These are phyloP conservation scores for Diplocarpon mali DNA, from an alignment of 2,329 filamentous ascomycete genomes.

Conservation along the genomic window DNA sequence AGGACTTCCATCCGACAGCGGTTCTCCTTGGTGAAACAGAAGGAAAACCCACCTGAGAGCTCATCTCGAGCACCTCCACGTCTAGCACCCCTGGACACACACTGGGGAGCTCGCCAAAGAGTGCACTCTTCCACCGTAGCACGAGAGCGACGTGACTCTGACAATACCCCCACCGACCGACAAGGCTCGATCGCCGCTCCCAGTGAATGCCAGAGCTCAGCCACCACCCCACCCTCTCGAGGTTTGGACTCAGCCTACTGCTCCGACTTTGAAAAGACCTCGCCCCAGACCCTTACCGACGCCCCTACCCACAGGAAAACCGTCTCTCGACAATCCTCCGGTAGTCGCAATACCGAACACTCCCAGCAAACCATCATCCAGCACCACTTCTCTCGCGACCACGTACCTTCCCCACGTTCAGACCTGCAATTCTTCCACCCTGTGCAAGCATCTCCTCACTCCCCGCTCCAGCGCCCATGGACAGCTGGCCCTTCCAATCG, in stretches of 20 bases:
- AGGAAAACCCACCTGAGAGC: slow-evolving; percentile 11
- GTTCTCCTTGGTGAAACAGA: slow-evolving; percentile 20
- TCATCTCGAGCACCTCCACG: slow-evolving; percentile 7
- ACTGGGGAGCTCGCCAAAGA: slow-evolving; percentile 14
- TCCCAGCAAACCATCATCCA: slow-evolving; percentile 4
- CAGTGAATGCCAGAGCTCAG: slow-evolving; percentile 8
- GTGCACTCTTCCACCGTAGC: slow-evolving; percentile 6
- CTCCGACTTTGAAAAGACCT: slow-evolving; percentile 24
- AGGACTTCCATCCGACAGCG: slow-evolving; percentile 6
- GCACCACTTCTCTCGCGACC: slow-evolving; percentile 9
- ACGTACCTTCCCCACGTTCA: slow-evolving; percentile 32
- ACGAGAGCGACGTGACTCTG: neutral
- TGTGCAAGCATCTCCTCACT: slow-evolving; percentile 51
- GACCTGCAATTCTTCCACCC: slow-evolving; percentile 49
- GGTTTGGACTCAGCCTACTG: slow-evolving; percentile 27
- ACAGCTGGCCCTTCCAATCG: slow-evolving; percentile 24
- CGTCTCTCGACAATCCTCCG: slow-evolving; percentile 4
- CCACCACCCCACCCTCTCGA: slow-evolving; percentile 20
- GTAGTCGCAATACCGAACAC: slow-evolving; percentile 1
- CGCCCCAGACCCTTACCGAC: slow-evolving; percentile 11
- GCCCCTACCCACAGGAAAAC: slow-evolving; percentile 7
- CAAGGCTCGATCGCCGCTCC: slow-evolving; percentile 2
- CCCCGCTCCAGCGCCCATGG: slow-evolving; percentile 41
- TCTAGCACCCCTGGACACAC: slow-evolving; percentile 5
- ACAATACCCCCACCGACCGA: neutral